Evolutionary conservation across 208 protist genomes (phyloP), one percentile per base, ranked within the genome.

Genomic region (Trypanosomatidae sp.): DNA sequence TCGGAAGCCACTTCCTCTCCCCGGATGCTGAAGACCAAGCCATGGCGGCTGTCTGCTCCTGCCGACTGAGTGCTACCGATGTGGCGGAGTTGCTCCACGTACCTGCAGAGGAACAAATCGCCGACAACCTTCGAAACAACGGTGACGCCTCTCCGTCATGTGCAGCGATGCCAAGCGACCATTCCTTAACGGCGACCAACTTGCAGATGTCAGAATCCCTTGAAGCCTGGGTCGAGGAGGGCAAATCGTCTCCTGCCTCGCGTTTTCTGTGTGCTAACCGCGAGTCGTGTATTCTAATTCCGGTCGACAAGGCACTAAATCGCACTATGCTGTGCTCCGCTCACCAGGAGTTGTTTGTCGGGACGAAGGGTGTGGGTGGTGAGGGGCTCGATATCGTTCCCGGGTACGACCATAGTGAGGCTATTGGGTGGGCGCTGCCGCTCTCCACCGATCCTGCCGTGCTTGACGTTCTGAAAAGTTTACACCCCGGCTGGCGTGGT

Each of bases 241-340:
- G 70, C 17, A 84, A 82, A 36, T 70, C 73, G 53, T 79, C 72
- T 28, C 76, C 75, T 5, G 81, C 81, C 25, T 87, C 85, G 12
- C 85, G 74, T n/a, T 92, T 89, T 55, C 64, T 91, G 28, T 74
- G 69, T 28, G 69, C 69, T 2, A 55, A 93, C 73, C 64, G 82
- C 19, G 17, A 30, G 2, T 9, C 56, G 8, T 89, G 77, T 76
- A 59, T 90, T 58, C 66, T 91, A 4, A 74, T 91, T 66, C 73
- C 84, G 5, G 68, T 91, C 13, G 77, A 69, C 36, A 55, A 62
- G 19, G n/a, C 47, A 25, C 17, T 76, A 0, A 90, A 83, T 49
- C 83, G 86, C 0, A 67, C 65, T 4, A n/a, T 60, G 15, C 62
- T 90, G 1, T 28, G 69, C 28, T 69, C 77, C 44, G 43, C 62